Evolutionary conservation across 371 early-diverging fungal species (phyloP), one percentile per base, ranked within the genome.

Genomic region (Mycotypha africana): DNA sequence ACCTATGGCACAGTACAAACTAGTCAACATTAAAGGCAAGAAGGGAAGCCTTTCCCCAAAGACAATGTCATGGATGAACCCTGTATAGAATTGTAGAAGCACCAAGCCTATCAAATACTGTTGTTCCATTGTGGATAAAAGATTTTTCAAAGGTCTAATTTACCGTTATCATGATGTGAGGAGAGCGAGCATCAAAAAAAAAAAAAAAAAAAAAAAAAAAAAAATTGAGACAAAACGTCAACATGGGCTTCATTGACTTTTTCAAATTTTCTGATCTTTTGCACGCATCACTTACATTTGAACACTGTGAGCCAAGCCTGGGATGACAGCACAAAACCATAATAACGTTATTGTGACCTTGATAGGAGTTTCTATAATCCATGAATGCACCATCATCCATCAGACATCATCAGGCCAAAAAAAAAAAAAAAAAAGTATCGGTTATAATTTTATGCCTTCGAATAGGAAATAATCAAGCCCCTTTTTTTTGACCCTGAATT

Each of bases 21-120:
- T 92, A 0, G 82, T 84, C 44, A 84, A 37, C 78, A 92, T 83
- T 53, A 95, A 67, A 12, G 95, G 92, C 42, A 95, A 53, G 47
- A 95, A 94, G 47, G 78, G 81, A 19, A 89, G 46, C 19, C 36
- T 42, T 1, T 62, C 62, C 1, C 75, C 74, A 70, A 88, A 85
- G 4, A 77, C 11, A 12, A 58, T 20, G 23, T 65, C 60, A 24
- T 85, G 87, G 9, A 68, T 33, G 8, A 80, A 44, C 16, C 75
- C 78, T 14, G 79, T 70, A 32, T 85, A 84, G 14, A 80, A 28
- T 46, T 81, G 83, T 19, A 92, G 60, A 6, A 71, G 59, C 2
- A 84, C 32, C 28, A 86, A 65, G 14, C 92, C 92, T 33, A 58
- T 36, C 21, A 91, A 38, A 40, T 92, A 93, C 10, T 74, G 36